Evolutionary conservation across 2,329 filamentous ascomycete species (phyloP), one percentile per base, ranked within the genome.

Genomic region (Trichophyton schoenleinii): DNA sequence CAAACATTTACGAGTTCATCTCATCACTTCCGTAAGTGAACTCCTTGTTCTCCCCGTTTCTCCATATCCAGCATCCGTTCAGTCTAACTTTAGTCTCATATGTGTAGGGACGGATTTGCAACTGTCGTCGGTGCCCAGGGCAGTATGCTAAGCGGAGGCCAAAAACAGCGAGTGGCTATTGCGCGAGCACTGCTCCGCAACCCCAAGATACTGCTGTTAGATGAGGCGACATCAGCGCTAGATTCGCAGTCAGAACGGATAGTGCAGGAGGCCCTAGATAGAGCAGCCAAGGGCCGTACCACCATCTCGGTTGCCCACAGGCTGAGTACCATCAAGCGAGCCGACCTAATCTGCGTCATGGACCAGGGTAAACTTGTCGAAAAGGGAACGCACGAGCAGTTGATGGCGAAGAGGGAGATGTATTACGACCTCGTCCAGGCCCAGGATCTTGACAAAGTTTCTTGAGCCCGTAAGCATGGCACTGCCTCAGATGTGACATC

Each of bases 1-100:
- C 91, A 67, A 95, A 95, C 70, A 95, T 95, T 65, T 91, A 91
- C 74, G 65, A 95, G 69, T 95, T 95, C 70, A 90, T 95, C 75
- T 78, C 88, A 67, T 91, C 87, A 4, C 78, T 95, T 13, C 89
- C 89, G 70, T 80, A 77, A 72, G 78, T 78, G 46, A 31, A n/a
- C 41, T 67, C 2, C 15, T 18, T 34, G 13, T 31, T 52, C 8
- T 34, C 22, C 9, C 49, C 5, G 41, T 5, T 42, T n/a, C 41
- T 25, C 13, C 22, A 3, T 53, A 9, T 25, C 22, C 44, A 22
- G 44, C 6, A 31, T 18, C n/a, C 5, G 3, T 22, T 25, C 22
- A 7, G n/a, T 25, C 44, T 48, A 25, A 48, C 44, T 9, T 18
- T 22, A 53, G 22, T 34, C 31, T 25, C 22, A 13, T 3, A 3